A percentile compares a stretch with the other conserved stretches of the same genome.
Conservation (phyloP, 192 early-diverging fungal species). For the Radiomyces spectabilis region DNA sequence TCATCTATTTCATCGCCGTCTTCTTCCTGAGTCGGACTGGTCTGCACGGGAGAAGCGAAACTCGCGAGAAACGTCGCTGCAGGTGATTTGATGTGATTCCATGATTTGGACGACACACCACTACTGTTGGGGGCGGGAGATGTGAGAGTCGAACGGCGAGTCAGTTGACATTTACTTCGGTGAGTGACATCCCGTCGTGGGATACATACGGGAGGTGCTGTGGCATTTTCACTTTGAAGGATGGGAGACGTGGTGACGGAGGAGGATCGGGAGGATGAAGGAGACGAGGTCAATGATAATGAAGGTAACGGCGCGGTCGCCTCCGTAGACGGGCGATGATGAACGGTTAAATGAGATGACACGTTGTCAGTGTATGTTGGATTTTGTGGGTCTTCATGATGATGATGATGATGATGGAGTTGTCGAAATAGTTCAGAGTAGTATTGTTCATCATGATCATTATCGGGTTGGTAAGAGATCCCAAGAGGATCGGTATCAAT, state of each 20-base stretch:
- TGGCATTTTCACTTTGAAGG: too few species aligned
- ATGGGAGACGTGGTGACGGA: slow-evolving; percentile 1
- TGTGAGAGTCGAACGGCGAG: slow-evolving; percentile 1
- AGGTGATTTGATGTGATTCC: slow-evolving; percentile 20
- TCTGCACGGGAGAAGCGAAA: slow-evolving; percentile 12
- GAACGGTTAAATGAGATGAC: not conserved
- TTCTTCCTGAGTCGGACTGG: slow-evolving; percentile 24
- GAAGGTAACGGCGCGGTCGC: not conserved
- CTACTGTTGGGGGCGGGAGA: not conserved
- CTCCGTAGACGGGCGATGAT: not conserved
- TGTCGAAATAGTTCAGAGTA: not conserved
- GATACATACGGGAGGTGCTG: too few species aligned
- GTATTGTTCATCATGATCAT: not conserved
- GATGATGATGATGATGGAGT: not conserved
- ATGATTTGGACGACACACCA: slow-evolving; percentile 8
- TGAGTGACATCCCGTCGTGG: not conserved
- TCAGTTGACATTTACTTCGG: slow-evolving; percentile 1
- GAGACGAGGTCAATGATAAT: not conserved
- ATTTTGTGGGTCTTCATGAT: not conserved
- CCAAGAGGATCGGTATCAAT: slow-evolving; percentile 22
- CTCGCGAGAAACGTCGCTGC: slow-evolving; percentile 29
- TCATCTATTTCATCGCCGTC: slow-evolving; percentile 71
- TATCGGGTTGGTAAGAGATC: slow-evolving; percentile 3
- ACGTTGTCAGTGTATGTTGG: not conserved
- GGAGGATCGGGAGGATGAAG: not conserved